These are phyloP conservation scores for Liriodendron chinense DNA, from an alignment of 164 flowering plant species.

Conservation along the genomic window DNA sequence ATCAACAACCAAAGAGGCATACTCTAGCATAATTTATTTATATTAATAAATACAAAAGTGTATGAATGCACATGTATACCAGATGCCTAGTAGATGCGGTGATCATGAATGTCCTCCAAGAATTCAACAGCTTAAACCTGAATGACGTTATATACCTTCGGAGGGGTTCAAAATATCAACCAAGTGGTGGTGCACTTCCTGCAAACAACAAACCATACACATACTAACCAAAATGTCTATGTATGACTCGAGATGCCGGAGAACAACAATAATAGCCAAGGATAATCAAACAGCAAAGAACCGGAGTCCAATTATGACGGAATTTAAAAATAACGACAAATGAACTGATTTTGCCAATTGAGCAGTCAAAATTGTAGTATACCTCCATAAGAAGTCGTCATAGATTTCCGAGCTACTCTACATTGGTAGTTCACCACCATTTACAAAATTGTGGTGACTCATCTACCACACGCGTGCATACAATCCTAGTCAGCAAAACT, in stretches of 20 bases:
- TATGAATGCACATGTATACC: neutral
- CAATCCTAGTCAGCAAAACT: too few relatives aligned
- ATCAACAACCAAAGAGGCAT: neutral
- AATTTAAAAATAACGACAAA: too few relatives aligned
- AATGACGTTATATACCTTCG: conserved; percentile 51
- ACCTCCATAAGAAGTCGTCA: too few relatives aligned
- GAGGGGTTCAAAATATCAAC: conserved; percentile 82
- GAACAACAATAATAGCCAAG: neutral
- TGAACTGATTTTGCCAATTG: too few relatives aligned
- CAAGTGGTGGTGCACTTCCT: conserved; percentile 95
- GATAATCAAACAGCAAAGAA: neutral
- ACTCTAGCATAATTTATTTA: too few relatives aligned
- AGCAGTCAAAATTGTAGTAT: too few relatives aligned
- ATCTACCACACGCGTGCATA: too few relatives aligned
- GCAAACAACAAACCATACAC: conserved; percentile 13
- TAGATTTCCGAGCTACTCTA: too few relatives aligned
- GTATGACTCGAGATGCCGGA: neutral
- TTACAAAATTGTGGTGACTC: too few relatives aligned
- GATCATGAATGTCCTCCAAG: neutral
- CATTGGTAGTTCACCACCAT: too few relatives aligned
- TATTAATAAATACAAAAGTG: too few relatives aligned
- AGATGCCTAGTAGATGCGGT: too few relatives aligned
- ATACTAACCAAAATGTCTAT: neutral
- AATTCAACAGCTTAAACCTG: neutral
- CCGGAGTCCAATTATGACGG: neutral